phyloP scores from a whole-genome alignment of 345 rosid species.

The Syzygium oleosum region DNA sequence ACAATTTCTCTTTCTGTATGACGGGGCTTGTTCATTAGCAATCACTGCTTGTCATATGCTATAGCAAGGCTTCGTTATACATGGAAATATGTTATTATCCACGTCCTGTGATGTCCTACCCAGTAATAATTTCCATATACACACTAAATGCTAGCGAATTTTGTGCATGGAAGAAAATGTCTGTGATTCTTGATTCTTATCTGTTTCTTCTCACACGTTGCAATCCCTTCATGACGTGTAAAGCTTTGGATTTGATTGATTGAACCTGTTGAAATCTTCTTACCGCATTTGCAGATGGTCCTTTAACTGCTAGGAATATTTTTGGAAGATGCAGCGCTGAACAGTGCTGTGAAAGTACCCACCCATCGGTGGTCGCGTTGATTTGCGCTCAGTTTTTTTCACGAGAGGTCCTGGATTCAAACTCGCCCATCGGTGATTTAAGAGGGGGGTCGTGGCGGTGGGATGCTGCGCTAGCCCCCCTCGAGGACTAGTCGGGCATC shows the following conservation, averaged over 20 bases:
- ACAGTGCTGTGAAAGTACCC: constrained; percentile 75
- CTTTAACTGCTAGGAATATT: constrained; percentile 78
- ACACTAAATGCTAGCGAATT: not conserved
- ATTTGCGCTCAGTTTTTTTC: too few relatives aligned
- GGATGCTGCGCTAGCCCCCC: too few relatives aligned
- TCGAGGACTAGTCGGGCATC: too few relatives aligned
- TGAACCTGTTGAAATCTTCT: not conserved
- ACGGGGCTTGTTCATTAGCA: not conserved
- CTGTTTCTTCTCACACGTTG: not conserved
- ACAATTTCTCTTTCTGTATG: not conserved
- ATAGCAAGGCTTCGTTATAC: not conserved
- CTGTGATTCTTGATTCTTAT: not conserved
- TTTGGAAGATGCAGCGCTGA: constrained; percentile 78
- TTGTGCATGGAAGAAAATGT: not conserved
- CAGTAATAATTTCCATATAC: not conserved
- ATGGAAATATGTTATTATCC: not conserved
- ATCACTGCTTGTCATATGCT: not conserved
- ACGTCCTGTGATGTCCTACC: not conserved
- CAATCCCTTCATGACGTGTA: not conserved
- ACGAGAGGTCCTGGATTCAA: too few relatives aligned
- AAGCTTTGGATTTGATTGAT: not conserved
- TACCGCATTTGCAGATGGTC: constrained; percentile 46
- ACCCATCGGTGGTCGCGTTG: too few relatives aligned
- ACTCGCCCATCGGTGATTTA: too few relatives aligned
- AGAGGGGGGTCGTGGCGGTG: too few relatives aligned